Evolutionary conservation across 2,329 filamentous ascomycete species (phyloP), one percentile per base, ranked within the genome.

Genomic region (Diaporthe ampelina): DNA sequence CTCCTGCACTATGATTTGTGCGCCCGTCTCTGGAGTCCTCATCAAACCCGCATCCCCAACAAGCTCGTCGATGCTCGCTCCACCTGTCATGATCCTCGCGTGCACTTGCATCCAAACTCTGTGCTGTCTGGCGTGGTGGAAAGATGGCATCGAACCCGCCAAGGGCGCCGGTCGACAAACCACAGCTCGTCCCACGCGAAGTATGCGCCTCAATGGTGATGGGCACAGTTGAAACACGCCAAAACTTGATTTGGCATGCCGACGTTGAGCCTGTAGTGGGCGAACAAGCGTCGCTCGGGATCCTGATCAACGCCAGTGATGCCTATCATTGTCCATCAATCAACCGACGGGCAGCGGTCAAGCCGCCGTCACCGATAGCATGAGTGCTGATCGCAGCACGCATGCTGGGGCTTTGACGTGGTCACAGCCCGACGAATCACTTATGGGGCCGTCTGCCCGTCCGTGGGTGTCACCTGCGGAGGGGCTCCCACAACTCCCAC

Each of bases 221-320:
- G 54, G 45, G 70, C 70, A 24, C 57, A 10, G 35, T 63, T 72
- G 70, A 72, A 72, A 72, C 70, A 72, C 57, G 70, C 57, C 70
- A 72, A 72, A 72, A 63, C 70, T 63, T 72, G 70, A 63, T 72
- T 72, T 72, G 43, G 52, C 70, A 24, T 72, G 45, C 45, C 45
- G 32, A 32, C 21, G 70, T 59, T 56, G 57, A 56, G 45, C 57
- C 26, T 63, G 45, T 59, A 26, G 69, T 72, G 70, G 45, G 69
- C 69, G 58, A 54, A 24, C 69, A 63, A 43, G 54, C 67, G 29
- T 48, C 52, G 17, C 54, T 29, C 45, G 21, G 58, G 69, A 61
- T 54, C 70, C 70, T 72, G 70, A 72, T 72, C 70, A 72, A 63
- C 57, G 43, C 57, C 59, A 29, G 57, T 45, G 70, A 72, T 68